phyloP scores from a whole-genome alignment of 192 early-diverging fungal species.

The Cetraspora pellucida region DNA sequence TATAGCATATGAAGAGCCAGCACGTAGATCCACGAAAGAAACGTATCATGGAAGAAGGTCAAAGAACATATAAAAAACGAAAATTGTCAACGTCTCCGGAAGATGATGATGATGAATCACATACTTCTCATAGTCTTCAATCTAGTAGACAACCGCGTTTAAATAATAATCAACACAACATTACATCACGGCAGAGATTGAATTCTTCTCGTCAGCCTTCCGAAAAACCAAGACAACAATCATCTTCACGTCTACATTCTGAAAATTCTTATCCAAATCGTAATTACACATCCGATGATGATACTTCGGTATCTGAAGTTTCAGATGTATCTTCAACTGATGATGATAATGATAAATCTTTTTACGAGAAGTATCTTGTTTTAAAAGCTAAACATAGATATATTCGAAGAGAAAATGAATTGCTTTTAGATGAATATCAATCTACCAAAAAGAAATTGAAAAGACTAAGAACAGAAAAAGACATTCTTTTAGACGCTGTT shows the following conservation, averaged over 20 bases:
- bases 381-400: slow-evolving; percentile 48
- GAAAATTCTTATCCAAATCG: slow-evolving; percentile 6
- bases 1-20: slow-evolving; percentile 23
- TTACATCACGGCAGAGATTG: not conserved
- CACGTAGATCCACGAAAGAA: slow-evolving; percentile 9
- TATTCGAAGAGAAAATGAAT: slow-evolving; percentile 50
- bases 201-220: not conserved
- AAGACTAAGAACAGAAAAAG: slow-evolving; percentile 44
- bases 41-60: slow-evolving; percentile 15
- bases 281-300: slow-evolving; percentile 6
- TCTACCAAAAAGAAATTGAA: slow-evolving; percentile 40
- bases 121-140: not conserved
- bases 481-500: slow-evolving; percentile 47
- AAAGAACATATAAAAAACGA: slow-evolving; percentile 20
- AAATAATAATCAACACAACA: not conserved
- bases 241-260: not conserved
- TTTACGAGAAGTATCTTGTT: slow-evolving; percentile 43
- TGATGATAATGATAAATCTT: slow-evolving; percentile 6
- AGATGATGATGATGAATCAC: slow-evolving; percentile 5
- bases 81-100: not conserved
- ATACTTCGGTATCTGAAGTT: slow-evolving; percentile 2
- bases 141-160: not conserved
- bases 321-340: not conserved
- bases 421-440: slow-evolving; percentile 46
- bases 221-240: slow-evolving; percentile 13